phyloP scores from a whole-genome alignment of 202 grass and related monocot species.

The Eragrostis tef region DNA sequence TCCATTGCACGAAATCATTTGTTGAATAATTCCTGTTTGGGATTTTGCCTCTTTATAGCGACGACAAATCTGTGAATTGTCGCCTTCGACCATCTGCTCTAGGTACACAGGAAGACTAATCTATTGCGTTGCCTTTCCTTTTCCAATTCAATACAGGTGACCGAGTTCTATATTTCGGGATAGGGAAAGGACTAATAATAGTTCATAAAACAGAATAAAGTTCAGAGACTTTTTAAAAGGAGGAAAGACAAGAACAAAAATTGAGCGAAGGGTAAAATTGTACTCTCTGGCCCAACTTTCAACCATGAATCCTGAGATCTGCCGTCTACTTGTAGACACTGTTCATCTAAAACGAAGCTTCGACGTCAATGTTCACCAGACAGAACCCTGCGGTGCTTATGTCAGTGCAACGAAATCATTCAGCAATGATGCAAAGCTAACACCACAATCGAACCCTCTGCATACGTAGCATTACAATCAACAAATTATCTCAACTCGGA shows the following conservation, averaged over 20 bases:
- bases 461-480: not conserved
- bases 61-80: constrained; percentile 1
- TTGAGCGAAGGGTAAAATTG: not conserved
- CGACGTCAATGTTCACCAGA: not conserved
- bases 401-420: not conserved
- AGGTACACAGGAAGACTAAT: not conserved
- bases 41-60: constrained; percentile 28
- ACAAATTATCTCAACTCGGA: constrained; percentile 4
- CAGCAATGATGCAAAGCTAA: not conserved
- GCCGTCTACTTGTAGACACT: not conserved
- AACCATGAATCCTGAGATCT: not conserved
- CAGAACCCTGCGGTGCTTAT: too few species aligned
- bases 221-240: not conserved
- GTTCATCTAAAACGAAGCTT: not conserved
- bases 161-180: not conserved
- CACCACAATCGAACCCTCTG: not conserved
- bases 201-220: not conserved
- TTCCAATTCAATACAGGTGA: constrained; percentile 25
- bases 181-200: constrained; percentile 1
- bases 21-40: constrained; percentile 40
- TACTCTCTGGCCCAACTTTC: not conserved
- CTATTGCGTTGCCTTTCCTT: constrained; percentile 5
- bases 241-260: not conserved
- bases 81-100: constrained; percentile 7
- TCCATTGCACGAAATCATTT: constrained; percentile 34